Conservation (phyloP, 805 yeast genomes). For the Candida suzukii region DNA sequence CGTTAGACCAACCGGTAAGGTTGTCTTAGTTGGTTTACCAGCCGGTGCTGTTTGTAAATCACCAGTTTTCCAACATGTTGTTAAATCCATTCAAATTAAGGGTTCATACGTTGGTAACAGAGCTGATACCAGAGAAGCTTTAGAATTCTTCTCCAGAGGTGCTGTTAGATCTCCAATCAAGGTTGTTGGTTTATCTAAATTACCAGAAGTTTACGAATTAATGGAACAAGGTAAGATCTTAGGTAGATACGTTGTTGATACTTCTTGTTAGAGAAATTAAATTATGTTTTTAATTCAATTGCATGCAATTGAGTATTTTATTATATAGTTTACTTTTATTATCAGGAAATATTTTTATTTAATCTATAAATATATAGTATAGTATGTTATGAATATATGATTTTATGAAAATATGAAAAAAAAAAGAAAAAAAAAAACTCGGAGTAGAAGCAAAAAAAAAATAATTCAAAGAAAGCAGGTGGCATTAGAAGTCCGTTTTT, state of each 20-base stretch:
- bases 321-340: too few species aligned
- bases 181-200: constrained; percentile 45
- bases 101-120: constrained; percentile 60
- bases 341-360: too few species aligned
- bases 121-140: constrained; percentile 53
- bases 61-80: constrained; percentile 47
- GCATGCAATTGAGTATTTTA: too few species aligned
- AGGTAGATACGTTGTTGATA: constrained; percentile 58
- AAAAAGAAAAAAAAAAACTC: not conserved
- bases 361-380: not conserved
- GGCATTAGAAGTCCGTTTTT: too few species aligned
- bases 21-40: constrained; percentile 57
- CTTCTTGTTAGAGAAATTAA: not conserved
- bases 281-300: too few species aligned
- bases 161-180: constrained; percentile 47
- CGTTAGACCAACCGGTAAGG: constrained; percentile 48
- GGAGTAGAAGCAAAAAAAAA: too few species aligned
- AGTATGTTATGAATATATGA: not conserved
- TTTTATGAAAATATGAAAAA: not conserved
- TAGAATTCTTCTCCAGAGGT: constrained; percentile 47
- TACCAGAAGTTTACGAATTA: constrained; percentile 39
- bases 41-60: constrained; percentile 49
- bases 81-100: constrained; percentile 44
- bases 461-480: too few species aligned
- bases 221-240: constrained; percentile 59